Conservation (phyloP, 73 alveolate species). For the Paramecium biaurelia region DNA sequence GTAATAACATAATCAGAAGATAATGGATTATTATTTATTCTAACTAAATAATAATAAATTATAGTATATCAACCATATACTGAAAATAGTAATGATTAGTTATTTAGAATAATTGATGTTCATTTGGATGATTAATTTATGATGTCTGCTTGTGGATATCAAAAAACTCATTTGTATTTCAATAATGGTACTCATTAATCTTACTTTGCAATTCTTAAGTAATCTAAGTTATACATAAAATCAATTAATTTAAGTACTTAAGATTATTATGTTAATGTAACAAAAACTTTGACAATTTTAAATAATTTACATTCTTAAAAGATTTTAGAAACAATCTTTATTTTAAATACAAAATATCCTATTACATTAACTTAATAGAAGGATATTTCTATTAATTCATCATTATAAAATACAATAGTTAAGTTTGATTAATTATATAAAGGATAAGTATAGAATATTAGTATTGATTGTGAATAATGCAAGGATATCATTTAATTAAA, state of each 20-base stretch:
- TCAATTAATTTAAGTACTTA: not conserved
- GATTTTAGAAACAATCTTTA: not conserved
- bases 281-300: not conserved
- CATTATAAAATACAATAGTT: not conserved
- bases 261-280: not conserved
- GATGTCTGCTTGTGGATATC: not conserved
- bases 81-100: not conserved
- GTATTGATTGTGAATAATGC: not conserved
- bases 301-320: not conserved
- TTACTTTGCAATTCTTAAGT: not conserved
- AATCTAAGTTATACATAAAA: not conserved
- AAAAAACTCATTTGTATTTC: not conserved
- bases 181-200: not conserved
- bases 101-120: not conserved
- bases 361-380: not conserved
- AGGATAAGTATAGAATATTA: not conserved
- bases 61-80: not conserved
- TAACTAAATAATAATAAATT: not conserved
- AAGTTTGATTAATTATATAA: not conserved
- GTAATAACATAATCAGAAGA: not conserved
- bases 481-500: not conserved
- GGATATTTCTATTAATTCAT: not conserved
- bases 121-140: not conserved
- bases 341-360: not conserved
- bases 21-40: not conserved